Percentiles rank a stretch among this genome's conserved stretches.
phyloP scores from a whole-genome alignment of 306 rosid species.

The Senna tora region DNA sequence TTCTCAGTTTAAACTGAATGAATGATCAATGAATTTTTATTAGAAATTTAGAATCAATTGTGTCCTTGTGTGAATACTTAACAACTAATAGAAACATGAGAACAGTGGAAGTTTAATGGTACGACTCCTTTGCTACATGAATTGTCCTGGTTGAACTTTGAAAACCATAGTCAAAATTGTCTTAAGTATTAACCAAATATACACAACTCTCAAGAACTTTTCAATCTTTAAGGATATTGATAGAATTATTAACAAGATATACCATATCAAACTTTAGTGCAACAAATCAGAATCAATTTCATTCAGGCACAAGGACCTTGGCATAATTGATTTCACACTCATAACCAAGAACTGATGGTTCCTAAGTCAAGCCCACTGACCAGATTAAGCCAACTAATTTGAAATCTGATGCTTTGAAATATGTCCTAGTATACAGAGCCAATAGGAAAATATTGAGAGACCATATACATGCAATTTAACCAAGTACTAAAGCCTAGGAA shows the following conservation, averaged over 20 bases:
- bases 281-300: not conserved
- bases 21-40: constrained; percentile 12
- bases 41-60: not conserved
- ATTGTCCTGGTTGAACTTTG: not conserved
- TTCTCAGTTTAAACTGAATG: constrained; percentile 4
- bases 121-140: not conserved
- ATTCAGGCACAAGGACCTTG: constrained; percentile 11
- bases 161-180: not conserved
- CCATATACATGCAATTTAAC: not conserved
- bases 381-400: not conserved
- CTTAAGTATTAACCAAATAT: no score
- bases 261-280: not conserved
- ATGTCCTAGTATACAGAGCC: constrained; percentile 11
- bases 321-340: constrained; percentile 10
- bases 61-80: not conserved
- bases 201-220: not conserved
- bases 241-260: constrained; percentile 13
- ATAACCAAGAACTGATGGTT: not conserved
- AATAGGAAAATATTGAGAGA: not conserved
- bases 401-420: not conserved
- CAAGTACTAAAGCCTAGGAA: constrained; percentile 2
- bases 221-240: not conserved
- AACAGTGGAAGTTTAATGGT: not conserved
- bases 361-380: not conserved
- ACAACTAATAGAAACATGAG: constrained; percentile 14